phyloP scores from a whole-genome alignment of 73 alveolate genomes.

The Blepharisma japonicum region DNA sequence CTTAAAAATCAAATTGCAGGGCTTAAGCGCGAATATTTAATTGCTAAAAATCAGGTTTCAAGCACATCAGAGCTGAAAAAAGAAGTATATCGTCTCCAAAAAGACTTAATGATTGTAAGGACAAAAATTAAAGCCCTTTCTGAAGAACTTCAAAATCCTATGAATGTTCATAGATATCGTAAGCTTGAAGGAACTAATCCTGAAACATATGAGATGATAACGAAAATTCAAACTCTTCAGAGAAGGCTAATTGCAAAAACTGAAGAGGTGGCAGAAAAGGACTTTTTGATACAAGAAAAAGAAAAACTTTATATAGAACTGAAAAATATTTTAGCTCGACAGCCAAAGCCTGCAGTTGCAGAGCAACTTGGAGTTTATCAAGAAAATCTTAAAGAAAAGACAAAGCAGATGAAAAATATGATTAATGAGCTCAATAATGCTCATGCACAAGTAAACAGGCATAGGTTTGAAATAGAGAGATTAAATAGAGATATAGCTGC shows the following conservation, averaged over 20 bases:
- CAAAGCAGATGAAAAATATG: constrained; percentile 91
- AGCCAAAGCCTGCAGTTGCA: constrained; percentile 98
- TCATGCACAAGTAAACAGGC: constrained; percentile 80
- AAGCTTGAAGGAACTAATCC: constrained; percentile 97
- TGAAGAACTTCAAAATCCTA: constrained; percentile 94
- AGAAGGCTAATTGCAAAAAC: constrained; percentile 99
- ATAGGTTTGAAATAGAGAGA: constrained; percentile 81
- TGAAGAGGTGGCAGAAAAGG: constrained; percentile 96
- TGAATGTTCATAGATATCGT: constrained; percentile 96
- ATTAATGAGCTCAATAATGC: constrained; percentile 76
- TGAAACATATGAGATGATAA: constrained; percentile 87
- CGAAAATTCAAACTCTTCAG: constrained; percentile 90
- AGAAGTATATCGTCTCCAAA: constrained; percentile 80
- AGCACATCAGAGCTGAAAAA: constrained; percentile 80
- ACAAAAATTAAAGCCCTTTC: constrained; percentile 85
- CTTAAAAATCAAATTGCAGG: constrained; percentile 63
- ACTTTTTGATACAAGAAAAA: constrained; percentile 97
- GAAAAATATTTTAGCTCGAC: constrained; percentile 97
- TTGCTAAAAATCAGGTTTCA: constrained; percentile 58
- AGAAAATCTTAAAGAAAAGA: constrained; percentile 96
- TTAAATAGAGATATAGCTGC: constrained; percentile 60
- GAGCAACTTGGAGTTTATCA: constrained; percentile 93
- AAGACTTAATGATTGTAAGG: constrained; percentile 87
- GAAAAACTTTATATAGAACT: constrained; percentile 99
- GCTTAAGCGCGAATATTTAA: constrained; percentile 67